phyloP scores from a whole-genome alignment of 331 rosid genomes.

The Prunus yedoensis region DNA sequence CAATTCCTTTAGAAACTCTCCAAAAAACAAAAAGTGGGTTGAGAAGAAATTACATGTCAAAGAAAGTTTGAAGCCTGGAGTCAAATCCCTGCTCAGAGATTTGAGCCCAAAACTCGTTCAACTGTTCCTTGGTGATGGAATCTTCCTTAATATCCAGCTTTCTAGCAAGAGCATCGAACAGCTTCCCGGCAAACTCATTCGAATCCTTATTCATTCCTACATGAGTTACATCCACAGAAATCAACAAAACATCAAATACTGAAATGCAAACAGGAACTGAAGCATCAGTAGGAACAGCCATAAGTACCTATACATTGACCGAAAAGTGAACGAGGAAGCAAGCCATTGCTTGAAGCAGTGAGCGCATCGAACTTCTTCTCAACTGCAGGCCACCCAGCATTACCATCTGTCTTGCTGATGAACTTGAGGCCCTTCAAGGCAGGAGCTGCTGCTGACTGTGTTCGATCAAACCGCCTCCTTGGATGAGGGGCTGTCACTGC shows the following conservation, averaged over 20 bases:
- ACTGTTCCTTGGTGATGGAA: slow-evolving; percentile 48
- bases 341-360: slow-evolving; percentile 44
- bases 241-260: neutral
- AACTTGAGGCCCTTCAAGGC: slow-evolving; percentile 68
- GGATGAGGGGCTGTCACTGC: slow-evolving; percentile 10
- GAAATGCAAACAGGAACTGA: neutral
- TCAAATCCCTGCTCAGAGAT: no score
- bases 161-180: slow-evolving; percentile 66
- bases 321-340: slow-evolving; percentile 51
- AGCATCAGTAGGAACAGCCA: neutral
- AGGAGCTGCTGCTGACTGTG: slow-evolving; percentile 48
- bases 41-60: slow-evolving; percentile 48
- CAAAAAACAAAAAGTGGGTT: slow-evolving; percentile 8
- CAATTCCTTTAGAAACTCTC: neutral
- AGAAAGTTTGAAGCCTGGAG: slow-evolving; percentile 70
- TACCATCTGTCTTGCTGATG: slow-evolving; percentile 48
- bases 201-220: slow-evolving; percentile 64
- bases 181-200: slow-evolving; percentile 62
- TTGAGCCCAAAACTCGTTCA: slow-evolving; percentile 67
- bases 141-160: slow-evolving; percentile 38
- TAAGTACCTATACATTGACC: slow-evolving; percentile 56
- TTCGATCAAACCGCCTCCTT: slow-evolving; percentile 36
- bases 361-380: slow-evolving; percentile 47
- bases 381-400: slow-evolving; percentile 54
- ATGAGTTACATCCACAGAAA: neutral